Evolutionary conservation across 2,329 filamentous ascomycete genomes (phyloP).

Genomic region (Aureobasidium sp.): DNA sequence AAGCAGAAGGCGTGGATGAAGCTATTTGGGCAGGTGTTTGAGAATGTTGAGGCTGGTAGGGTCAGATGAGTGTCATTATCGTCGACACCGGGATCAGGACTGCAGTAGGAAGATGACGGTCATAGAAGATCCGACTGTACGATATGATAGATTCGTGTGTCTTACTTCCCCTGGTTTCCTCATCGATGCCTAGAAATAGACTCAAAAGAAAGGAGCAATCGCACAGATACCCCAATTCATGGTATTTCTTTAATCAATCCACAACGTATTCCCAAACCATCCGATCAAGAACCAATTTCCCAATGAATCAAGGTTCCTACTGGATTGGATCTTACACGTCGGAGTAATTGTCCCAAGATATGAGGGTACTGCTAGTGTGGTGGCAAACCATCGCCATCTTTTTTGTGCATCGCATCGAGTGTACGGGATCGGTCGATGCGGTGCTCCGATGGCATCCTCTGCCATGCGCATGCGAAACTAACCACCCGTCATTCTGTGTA

Average conservation of each 20-base stretch:
- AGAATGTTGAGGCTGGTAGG: slow-evolving; percentile 4
- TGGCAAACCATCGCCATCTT: not conserved
- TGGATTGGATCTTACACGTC: not conserved
- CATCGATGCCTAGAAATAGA: not conserved
- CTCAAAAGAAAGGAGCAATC: not conserved
- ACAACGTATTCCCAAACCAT: not conserved
- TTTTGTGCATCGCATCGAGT: not conserved
- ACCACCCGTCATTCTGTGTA: not conserved
- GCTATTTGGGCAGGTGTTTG: slow-evolving; percentile 23
- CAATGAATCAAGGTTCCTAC: not conserved
- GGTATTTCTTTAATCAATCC: not conserved
- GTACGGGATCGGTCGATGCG: not conserved
- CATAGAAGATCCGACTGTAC: too few species aligned
- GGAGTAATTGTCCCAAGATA: too few species aligned
- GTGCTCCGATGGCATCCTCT: too few species aligned
- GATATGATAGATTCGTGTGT: not conserved
- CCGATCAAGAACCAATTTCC: not conserved
- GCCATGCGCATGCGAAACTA: too few species aligned
- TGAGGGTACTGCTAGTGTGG: not conserved
- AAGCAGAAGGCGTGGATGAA: slow-evolving; percentile 36
- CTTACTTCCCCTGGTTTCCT: not conserved
- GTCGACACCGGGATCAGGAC: not conserved
- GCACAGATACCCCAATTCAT: not conserved
- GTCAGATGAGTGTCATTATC: not conserved
- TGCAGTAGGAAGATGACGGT: too few species aligned